Evolutionary conservation across 768 basidiomycete genomes (phyloP).

Genomic region (Heimioporus sp.): DNA sequence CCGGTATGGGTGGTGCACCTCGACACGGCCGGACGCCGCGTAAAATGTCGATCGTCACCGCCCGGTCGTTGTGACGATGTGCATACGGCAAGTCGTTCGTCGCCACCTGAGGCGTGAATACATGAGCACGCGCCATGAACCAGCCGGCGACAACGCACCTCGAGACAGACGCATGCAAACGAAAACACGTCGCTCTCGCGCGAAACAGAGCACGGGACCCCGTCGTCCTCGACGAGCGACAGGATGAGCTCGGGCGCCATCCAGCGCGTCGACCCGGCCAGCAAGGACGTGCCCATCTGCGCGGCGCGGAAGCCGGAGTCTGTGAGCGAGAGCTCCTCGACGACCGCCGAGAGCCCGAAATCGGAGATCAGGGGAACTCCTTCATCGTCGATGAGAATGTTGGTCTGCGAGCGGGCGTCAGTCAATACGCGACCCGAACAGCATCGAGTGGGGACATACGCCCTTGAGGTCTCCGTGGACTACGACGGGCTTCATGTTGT

Average conservation of each 20-base stretch:
- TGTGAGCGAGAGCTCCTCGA: constrained; percentile 47
- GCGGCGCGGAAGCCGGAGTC: constrained; percentile 19
- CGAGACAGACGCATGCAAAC: constrained; percentile 57
- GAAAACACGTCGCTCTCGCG: constrained; percentile 59
- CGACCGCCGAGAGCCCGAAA: constrained; percentile 59
- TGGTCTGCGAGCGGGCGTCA: constrained; percentile 37
- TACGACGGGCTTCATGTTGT: constrained; percentile 51
- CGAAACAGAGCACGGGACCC: constrained; percentile 41
- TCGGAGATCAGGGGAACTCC: constrained; percentile 58
- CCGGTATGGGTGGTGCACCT: constrained; percentile 23
- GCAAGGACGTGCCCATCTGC: constrained; percentile 29
- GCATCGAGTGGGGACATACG: constrained; percentile 31
- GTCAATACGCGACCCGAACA: neutral
- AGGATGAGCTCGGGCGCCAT: constrained; percentile 56
- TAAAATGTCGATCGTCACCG: constrained; percentile 54
- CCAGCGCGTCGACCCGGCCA: constrained; percentile 37
- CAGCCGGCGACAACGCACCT: constrained; percentile 33
- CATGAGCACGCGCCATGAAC: neutral
- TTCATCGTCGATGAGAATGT: constrained; percentile 53
- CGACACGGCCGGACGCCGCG: constrained; percentile 48
- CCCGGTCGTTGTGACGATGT: constrained; percentile 52
- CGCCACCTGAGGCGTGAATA: constrained; percentile 38
- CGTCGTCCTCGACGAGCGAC: constrained; percentile 48
- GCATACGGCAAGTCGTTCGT: constrained; percentile 53
- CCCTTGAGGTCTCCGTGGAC: constrained; percentile 65